Conservation (phyloP, 768 basidiomycete species). For the Termitomyces sp. region DNA sequence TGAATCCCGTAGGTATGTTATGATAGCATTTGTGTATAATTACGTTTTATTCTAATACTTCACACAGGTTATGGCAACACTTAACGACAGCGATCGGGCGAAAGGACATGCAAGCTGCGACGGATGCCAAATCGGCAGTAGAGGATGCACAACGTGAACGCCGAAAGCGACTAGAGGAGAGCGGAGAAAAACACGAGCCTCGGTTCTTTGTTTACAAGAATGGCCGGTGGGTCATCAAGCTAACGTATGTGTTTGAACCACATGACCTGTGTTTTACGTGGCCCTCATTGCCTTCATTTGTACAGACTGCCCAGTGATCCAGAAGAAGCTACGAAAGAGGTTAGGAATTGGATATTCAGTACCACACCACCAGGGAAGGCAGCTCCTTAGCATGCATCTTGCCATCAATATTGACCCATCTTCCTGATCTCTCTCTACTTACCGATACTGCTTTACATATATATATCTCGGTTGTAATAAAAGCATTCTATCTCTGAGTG, state of each 20-base stretch:
- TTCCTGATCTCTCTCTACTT: background rate
- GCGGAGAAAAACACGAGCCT: constrained; percentile 60
- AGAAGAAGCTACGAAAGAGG: constrained; percentile 53
- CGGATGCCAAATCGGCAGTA: constrained; percentile 80
- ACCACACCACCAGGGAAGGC: background rate
- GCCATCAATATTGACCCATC: background rate
- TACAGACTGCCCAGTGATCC: constrained; percentile 68
- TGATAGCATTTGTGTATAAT: background rate
- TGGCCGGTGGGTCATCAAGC: constrained; percentile 79
- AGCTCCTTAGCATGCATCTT: background rate
- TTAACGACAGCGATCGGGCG: constrained; percentile 80
- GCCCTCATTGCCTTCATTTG: background rate
- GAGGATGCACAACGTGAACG: constrained; percentile 90
- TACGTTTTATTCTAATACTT: background rate
- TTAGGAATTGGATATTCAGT: constrained; percentile 78
- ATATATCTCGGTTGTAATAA: background rate
- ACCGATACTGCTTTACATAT: background rate
- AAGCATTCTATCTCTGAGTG: constrained; percentile 1
- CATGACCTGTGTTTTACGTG: background rate
- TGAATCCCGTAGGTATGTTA: constrained; percentile 74
- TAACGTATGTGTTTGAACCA: constrained; percentile 49
- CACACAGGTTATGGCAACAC: constrained; percentile 66
- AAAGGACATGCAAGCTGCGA: constrained; percentile 94
- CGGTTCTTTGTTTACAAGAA: constrained; percentile 75
- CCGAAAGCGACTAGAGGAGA: constrained; percentile 68